phyloP scores from a whole-genome alignment of 345 rosid genomes.

The Lumnitzera racemosa region DNA sequence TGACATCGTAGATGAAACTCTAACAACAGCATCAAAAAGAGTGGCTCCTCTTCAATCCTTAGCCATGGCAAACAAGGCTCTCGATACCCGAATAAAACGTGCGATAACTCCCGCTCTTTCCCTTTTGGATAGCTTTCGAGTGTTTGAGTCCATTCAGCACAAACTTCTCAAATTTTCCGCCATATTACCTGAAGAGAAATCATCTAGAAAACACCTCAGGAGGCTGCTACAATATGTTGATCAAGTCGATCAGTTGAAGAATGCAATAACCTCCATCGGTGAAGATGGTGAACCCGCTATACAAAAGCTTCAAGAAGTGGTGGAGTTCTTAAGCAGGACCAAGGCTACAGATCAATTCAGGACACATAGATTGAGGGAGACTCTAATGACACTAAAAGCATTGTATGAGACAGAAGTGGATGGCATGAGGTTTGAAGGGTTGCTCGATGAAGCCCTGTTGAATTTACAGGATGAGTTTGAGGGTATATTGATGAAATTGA shows the following conservation, averaged over 20 bases:
- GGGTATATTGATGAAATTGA: conserved; percentile 31
- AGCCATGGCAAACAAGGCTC: conserved; percentile 49
- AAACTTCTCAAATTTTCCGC: conserved; percentile 31
- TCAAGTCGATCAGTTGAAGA: conserved; percentile 36
- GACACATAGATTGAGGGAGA: conserved; percentile 42
- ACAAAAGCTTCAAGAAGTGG: conserved; percentile 66
- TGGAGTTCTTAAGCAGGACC: conserved; percentile 73
- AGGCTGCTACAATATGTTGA: conserved; percentile 31
- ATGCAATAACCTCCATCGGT: conserved; percentile 27
- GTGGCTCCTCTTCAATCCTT: conserved; percentile 52
- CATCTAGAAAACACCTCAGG: conserved; percentile 27
- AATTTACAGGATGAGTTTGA: conserved; percentile 57
- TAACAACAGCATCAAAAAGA: conserved; percentile 33
- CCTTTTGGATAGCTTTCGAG: conserved; percentile 40
- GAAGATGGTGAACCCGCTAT: conserved; percentile 49
- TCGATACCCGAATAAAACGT: conserved; percentile 54
- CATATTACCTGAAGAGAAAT: conserved; percentile 16
- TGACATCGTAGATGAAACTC: conserved; percentile 25
- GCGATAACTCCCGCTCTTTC: conserved; percentile 46
- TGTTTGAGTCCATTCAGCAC: conserved; percentile 39
- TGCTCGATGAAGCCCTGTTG: conserved; percentile 56
- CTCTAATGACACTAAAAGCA: conserved; percentile 46
- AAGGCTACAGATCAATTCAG: conserved; percentile 51
- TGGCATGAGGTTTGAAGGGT: conserved; percentile 58
- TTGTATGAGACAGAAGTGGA: conserved; percentile 47